Percentiles rank a stretch among this genome's conserved stretches.
Conservation (phyloP, 306 rosid species). For the Cucumis melo region DNA sequence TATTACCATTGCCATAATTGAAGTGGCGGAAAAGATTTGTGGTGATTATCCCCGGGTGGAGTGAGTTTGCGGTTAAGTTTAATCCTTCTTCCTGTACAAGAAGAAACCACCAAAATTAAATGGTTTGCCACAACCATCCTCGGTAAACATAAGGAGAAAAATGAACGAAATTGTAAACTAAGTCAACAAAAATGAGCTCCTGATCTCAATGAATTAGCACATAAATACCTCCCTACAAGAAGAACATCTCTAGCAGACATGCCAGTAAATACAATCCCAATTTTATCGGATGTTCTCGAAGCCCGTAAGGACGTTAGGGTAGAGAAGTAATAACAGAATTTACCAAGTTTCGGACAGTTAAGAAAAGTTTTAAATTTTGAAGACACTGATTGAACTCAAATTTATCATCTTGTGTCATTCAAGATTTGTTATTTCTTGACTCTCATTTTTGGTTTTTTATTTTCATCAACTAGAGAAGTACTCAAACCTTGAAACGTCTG, state of each 20-base stretch:
- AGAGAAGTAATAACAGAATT: background rate
- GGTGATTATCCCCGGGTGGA: slow-evolving; percentile 67
- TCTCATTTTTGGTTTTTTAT: background rate
- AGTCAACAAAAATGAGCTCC: background rate
- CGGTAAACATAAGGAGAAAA: background rate
- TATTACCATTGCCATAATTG: slow-evolving; percentile 24
- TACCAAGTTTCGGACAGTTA: background rate
- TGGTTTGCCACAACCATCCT: background rate
- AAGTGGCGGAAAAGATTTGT: slow-evolving; percentile 60
- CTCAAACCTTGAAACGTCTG: slow-evolving; percentile 38
- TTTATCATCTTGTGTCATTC: background rate
- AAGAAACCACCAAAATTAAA: slow-evolving; percentile 10
- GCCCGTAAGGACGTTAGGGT: background rate
- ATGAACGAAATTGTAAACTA: background rate
- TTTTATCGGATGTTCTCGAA: background rate
- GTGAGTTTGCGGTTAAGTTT: slow-evolving; percentile 64
- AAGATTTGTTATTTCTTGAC: background rate
- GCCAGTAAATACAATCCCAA: too few relatives aligned
- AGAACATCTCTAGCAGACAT: background rate
- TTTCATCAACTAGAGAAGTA: slow-evolving; percentile 5
- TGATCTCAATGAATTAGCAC: background rate
- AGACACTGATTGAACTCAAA: background rate
- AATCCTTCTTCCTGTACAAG: slow-evolving; percentile 56
- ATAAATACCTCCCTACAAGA: background rate
- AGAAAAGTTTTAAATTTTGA: background rate